Base-by-base conservation (phyloP, 805 yeast genomes). In the Sungouiella thailandica region DNA sequence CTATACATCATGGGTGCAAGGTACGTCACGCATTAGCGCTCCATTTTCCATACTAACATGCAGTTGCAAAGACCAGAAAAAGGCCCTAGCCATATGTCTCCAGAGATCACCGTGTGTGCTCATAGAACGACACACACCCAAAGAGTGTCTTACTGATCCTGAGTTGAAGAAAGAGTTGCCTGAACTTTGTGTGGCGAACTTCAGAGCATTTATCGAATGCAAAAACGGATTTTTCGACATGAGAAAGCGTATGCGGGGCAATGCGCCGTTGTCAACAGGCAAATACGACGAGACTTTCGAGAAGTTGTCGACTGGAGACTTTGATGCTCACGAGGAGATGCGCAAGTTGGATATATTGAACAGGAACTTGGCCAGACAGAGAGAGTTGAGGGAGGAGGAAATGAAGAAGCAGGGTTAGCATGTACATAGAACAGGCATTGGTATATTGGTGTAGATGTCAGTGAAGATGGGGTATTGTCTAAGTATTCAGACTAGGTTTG, bases 21-120 rank as follows among this genome's bases (percentile, higher is more conserved):
- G 39, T 36, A 36, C 17, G n/a, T n/a, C n/a, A n/a, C n/a, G n/a
- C n/a, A n/a, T 13, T 5, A 5, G 10, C 7, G 12, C 7, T 7
- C 15, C 12, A 13, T 12, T 25, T 6, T 6, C 10, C 11, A 3
- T 33, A 40, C 53, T 44, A 44, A 48, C 57, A 7, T 13, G 1
- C 39, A 88, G 96, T 70, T 90, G 98, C 58, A 82, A 84, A 52
- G 98, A 90, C 59, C 94, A 90, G 55, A 77, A 89, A 52, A 87
- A 77, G 49, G 96, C 95, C n/a, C 85, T 93, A 37, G 97, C 97
- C 7, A 80, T 90, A 14, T 90, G 98, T 57, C 71, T 90, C 31
- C 98, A 90, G 58, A 75, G 97, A 52, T 88, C 97, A 4, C 97
- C 97, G 11, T 90, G 98, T 59, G 98, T 90, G 32, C 70, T 90